Evolutionary conservation across 176 grass and related monocot species (phyloP), one percentile per base, ranked within the genome.

Genomic region (Alloteropsis semialata): DNA sequence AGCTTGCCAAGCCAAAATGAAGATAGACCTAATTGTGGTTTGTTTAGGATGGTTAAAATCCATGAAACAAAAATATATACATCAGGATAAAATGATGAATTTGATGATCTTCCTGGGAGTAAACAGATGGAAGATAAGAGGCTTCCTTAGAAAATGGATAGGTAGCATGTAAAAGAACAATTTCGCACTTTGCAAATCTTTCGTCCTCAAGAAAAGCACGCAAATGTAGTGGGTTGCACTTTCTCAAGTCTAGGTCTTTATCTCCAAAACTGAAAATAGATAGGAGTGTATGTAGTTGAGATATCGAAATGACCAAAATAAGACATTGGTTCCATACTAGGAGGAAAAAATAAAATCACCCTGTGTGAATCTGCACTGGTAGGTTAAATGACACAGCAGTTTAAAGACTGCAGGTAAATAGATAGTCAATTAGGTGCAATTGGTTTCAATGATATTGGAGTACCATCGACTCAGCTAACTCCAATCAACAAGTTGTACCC

Each of bases 61-160:
- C 22, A 76, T 41, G 15, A 76, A 80, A 78, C 4, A 17, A 34
- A 14, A 65, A 76, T 75, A 19, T 28, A 74, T 44, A 57, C 17
- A 22, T 30, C 24, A 70, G 32, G 38, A 80, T 42, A 65, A 71
- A 75, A 62, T 62, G 51, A 25, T n/a, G n/a, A n/a, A n/a, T n/a
- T n/a, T n/a, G n/a, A n/a, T 50, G 24, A 30, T 25, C 69, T 76
- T 96, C 96, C 96, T 99, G 96, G 37, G 92, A 88, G 76, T 99
- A 99, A 83, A 92, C 96, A 60, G 96, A 99, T 82, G 96, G 87
- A 89, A 99, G 93, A 90, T 96, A 93, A 43, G 96, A 99, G 80
- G 96, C 93, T 99, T 99, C 96, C 77, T 96, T 99, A 43, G 87
- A 99, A 84, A 96, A 99, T 82, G 93, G 93, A 93, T 99, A 96